These are phyloP conservation scores for Candida patagonica DNA, from an alignment of 805 yeast species.

Conservation along the genomic window DNA sequence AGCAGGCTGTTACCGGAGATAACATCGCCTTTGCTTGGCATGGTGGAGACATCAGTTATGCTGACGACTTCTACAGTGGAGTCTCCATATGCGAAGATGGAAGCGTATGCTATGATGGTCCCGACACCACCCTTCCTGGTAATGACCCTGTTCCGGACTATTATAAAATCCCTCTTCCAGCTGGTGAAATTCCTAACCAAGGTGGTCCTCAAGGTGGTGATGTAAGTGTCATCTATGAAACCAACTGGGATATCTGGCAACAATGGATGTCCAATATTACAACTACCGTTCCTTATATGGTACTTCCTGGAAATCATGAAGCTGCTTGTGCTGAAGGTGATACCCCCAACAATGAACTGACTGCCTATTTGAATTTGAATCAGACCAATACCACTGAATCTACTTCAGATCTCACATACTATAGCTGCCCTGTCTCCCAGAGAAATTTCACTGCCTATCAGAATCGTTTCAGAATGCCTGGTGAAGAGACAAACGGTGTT, in stretches of 20 bases:
- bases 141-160: conserved; percentile 2
- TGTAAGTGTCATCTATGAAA: conserved; percentile 9
- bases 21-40: conserved; percentile 9
- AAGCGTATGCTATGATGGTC: conserved; percentile 15
- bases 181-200: conserved; percentile 10
- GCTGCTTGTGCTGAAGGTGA: conserved; percentile 16
- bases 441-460: conserved; percentile 22
- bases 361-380: conserved; percentile 13
- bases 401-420: too few relatives aligned
- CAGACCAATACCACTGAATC: conserved; percentile 8
- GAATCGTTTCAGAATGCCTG: conserved; percentile 22
- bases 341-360: conserved; percentile 15
- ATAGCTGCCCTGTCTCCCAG: conserved; percentile 19
- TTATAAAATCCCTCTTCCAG: conserved; percentile 11
- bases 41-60: conserved; percentile 11
- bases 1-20: conserved; percentile 2
- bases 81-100: conserved; percentile 6
- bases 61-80: conserved; percentile 10
- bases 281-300: conserved; percentile 16
- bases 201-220: conserved; percentile 12
- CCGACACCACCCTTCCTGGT: conserved; percentile 10
- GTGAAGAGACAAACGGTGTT: conserved; percentile 21
- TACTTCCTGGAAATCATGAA: conserved; percentile 18
- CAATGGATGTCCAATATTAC: conserved; percentile 11
- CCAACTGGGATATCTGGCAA: conserved; percentile 15